phyloP scores from a whole-genome alignment of 441 rosid species.

The Pelargonium fulgidum region DNA sequence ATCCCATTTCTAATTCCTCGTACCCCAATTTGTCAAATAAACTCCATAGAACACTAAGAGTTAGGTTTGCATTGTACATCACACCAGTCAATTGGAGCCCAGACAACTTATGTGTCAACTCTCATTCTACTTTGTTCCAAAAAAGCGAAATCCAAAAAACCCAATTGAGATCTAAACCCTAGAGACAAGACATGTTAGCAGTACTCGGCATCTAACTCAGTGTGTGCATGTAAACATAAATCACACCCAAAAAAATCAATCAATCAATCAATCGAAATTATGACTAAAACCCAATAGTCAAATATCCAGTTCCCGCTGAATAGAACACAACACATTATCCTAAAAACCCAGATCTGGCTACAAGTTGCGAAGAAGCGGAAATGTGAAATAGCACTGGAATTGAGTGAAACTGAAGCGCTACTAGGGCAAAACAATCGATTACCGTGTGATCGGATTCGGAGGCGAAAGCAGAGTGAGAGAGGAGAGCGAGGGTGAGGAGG shows the following conservation, averaged over 20 bases:
- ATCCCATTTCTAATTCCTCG: not conserved
- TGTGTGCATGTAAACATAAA: not conserved
- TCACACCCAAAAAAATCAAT: not conserved
- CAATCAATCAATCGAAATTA: not conserved
- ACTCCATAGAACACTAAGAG: not conserved
- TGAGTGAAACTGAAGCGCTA: not conserved
- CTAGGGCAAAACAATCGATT: slow-evolving; percentile 5
- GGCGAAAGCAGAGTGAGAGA: slow-evolving; percentile 40
- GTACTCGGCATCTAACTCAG: not conserved
- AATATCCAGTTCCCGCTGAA: not conserved
- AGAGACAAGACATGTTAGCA: not conserved
- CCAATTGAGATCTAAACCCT: slow-evolving; percentile 19
- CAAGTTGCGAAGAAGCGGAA: not conserved
- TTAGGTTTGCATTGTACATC: not conserved
- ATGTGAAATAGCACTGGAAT: not conserved
- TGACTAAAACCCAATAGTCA: not conserved
- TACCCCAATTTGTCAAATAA: not conserved
- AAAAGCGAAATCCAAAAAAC: not conserved
- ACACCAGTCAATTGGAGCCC: not conserved
- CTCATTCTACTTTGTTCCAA: not conserved
- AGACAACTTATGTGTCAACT: not conserved
- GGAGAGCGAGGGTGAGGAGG: slow-evolving; percentile 16
- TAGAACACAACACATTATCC: not conserved
- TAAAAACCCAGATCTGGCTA: not conserved
- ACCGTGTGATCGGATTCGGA: slow-evolving; percentile 99